These are phyloP conservation scores for Diaporthe aspalathi DNA, from an alignment of 2,329 filamentous ascomycete species.

Conservation along the genomic window DNA sequence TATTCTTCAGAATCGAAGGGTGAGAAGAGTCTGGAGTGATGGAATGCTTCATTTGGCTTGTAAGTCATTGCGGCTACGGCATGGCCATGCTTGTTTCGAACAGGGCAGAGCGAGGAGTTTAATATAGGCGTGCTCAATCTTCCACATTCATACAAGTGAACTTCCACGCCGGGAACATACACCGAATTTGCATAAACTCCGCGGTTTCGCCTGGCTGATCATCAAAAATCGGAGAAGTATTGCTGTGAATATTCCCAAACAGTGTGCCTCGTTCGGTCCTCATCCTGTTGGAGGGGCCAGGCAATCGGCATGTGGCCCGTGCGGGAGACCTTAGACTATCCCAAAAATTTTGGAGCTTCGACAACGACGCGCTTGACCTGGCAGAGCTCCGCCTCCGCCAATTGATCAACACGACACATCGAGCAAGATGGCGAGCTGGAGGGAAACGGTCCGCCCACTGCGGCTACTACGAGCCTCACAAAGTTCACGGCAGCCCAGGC, in stretches of 20 bases:
- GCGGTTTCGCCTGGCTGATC: no score
- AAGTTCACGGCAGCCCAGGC: slow-evolving; percentile 44
- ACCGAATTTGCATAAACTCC: neutral
- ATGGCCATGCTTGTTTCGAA: slow-evolving; percentile 19
- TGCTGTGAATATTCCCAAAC: neutral
- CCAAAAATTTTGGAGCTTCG: slow-evolving; percentile 38
- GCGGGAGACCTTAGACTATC: slow-evolving; percentile 4
- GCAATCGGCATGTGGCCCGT: neutral
- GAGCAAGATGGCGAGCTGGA: slow-evolving; percentile 54
- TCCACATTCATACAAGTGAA: neutral
- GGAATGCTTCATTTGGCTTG: neutral
- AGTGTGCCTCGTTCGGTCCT: neutral
- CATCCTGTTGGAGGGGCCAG: neutral
- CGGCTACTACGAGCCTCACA: slow-evolving; percentile 38
- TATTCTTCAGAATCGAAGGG: neutral
- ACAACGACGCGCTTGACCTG: slow-evolving; percentile 32
- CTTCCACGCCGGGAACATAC: neutral
- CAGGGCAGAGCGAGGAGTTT: slow-evolving; percentile 31
- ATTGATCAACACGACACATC: slow-evolving; percentile 10
- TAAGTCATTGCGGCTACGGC: neutral
- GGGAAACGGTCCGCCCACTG: slow-evolving; percentile 52
- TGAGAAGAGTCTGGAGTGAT: neutral
- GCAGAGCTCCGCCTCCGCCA: slow-evolving; percentile 20
- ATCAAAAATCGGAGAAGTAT: neutral
- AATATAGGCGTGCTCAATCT: slow-evolving; percentile 18